These are phyloP conservation scores for Fomitopsis pulvina DNA, from an alignment of 768 basidiomycete species.

Conservation along the genomic window DNA sequence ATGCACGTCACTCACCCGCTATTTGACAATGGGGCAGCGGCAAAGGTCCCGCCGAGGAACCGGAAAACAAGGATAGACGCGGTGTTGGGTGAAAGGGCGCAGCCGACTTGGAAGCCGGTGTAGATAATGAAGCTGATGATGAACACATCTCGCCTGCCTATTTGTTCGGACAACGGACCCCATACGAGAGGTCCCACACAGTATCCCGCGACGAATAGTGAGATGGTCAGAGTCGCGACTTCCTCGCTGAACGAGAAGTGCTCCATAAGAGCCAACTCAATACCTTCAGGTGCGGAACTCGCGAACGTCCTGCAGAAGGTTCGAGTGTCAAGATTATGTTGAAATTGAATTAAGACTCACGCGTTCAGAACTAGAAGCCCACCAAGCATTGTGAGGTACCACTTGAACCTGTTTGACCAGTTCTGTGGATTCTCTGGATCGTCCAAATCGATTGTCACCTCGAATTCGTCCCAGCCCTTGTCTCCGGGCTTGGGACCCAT, in stretches of 20 bases:
- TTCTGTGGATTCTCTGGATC: conserved; percentile 20
- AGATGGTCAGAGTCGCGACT: conserved; percentile 44
- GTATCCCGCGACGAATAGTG: conserved; percentile 57
- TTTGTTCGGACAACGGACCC: conserved; percentile 40
- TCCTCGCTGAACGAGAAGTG: conserved; percentile 43
- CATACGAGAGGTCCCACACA: conserved; percentile 51
- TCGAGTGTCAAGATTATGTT: background rate
- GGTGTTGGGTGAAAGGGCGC: conserved; percentile 52
- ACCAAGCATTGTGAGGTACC: conserved; percentile 12
- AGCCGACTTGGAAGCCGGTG: conserved; percentile 52
- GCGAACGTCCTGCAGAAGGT: conserved; percentile 36
- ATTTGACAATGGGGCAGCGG: conserved; percentile 57
- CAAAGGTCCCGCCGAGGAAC: conserved; percentile 60
- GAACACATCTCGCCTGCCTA: conserved; percentile 54
- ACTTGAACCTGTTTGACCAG: conserved; percentile 11
- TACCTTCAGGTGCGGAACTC: conserved; percentile 46
- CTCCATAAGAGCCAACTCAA: conserved; percentile 33
- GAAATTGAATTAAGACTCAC: background rate
- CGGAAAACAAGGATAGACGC: conserved; percentile 57
- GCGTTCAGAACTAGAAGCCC: conserved; percentile 13
- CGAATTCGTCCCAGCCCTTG: conserved; percentile 19
- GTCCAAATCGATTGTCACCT: conserved; percentile 16
- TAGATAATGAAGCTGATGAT: conserved; percentile 51
- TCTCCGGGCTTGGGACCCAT: conserved; percentile 19
- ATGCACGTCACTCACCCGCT: conserved; percentile 37